These are phyloP conservation scores for Herpetomonas samuelpessoai DNA, from an alignment of 208 protist genomes.

Conservation along the genomic window DNA sequence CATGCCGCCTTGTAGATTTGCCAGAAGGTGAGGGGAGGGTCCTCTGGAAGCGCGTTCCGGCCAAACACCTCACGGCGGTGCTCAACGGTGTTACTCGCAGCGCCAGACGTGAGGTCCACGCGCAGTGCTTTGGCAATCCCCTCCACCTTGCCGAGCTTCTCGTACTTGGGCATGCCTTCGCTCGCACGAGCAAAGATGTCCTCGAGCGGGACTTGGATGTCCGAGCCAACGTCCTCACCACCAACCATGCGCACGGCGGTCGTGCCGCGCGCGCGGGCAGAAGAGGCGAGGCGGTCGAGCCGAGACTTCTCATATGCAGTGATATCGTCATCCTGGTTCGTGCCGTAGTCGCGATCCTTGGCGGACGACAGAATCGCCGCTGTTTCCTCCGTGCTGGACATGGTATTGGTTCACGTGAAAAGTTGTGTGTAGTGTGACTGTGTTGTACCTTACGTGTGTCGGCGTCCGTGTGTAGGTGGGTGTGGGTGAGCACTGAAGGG, in stretches of 20 bases:
- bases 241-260: constrained; percentile 9
- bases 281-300: constrained; percentile 26
- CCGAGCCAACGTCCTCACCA: constrained; percentile 23
- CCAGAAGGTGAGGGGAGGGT: constrained; percentile 56
- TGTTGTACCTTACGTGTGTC: no score
- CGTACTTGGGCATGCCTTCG: constrained; percentile 32
- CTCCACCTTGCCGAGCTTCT: constrained; percentile 31
- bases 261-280: constrained; percentile 20
- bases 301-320: no score
- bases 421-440: no score
- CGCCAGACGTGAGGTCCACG: constrained; percentile 19
- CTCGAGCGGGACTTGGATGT: constrained; percentile 28
- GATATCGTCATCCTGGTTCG: no score
- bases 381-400: no score
- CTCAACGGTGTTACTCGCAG: constrained; percentile 18
- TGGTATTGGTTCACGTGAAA: no score
- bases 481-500: no score
- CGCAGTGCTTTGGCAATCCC: constrained; percentile 26
- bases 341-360: no score
- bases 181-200: constrained; percentile 31
- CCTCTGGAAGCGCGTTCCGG: constrained; percentile 39
- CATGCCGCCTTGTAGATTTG: constrained; percentile 63
- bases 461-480: no score
- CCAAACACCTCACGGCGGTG: constrained; percentile 25
- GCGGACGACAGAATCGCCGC: no score